Percentiles rank a stretch among this genome's conserved stretches.
Evolutionary conservation across 2,329 filamentous ascomycete genomes (phyloP).

Genomic region (Leptoxyphium fumago): DNA sequence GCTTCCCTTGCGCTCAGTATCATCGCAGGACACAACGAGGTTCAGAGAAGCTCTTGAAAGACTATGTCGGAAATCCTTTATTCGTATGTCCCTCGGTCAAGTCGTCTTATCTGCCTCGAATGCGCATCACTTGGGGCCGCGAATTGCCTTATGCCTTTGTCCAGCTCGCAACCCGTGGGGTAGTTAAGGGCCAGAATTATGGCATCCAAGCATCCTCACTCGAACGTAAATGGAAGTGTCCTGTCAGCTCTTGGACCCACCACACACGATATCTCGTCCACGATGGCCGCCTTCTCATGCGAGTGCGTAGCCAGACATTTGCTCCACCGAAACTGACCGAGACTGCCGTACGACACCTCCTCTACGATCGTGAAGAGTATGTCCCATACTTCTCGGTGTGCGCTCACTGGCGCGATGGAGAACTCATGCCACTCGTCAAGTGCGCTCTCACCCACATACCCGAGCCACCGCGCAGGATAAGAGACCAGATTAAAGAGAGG

Average conservation of each 20-base stretch:
- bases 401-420: constrained; percentile 47
- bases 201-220: constrained; percentile 35
- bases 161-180: constrained; percentile 29
- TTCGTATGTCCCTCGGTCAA: constrained; percentile 40
- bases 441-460: constrained; percentile 46
- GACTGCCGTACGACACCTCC: constrained; percentile 38
- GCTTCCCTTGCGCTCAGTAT: constrained; percentile 42
- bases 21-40: constrained; percentile 40
- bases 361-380: constrained; percentile 47
- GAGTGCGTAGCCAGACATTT: constrained; percentile 40
- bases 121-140: constrained; percentile 39
- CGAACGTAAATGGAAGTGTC: constrained; percentile 39
- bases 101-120: constrained; percentile 36
- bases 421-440: constrained; percentile 45
- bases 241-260: constrained; percentile 38
- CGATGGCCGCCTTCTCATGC: constrained; percentile 39
- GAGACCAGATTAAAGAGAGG: constrained; percentile 27
- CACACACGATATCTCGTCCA: constrained; percentile 40
- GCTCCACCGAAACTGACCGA: constrained; percentile 34
- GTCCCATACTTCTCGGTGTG: constrained; percentile 48
- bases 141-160: constrained; percentile 44
- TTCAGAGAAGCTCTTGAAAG: constrained; percentile 37
- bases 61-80: constrained; percentile 40
- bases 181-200: constrained; percentile 34
- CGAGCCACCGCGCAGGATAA: constrained; percentile 26